Evolutionary conservation across 108 stramenopile genomes (phyloP).

Genomic region (Nitzschia palea): DNA sequence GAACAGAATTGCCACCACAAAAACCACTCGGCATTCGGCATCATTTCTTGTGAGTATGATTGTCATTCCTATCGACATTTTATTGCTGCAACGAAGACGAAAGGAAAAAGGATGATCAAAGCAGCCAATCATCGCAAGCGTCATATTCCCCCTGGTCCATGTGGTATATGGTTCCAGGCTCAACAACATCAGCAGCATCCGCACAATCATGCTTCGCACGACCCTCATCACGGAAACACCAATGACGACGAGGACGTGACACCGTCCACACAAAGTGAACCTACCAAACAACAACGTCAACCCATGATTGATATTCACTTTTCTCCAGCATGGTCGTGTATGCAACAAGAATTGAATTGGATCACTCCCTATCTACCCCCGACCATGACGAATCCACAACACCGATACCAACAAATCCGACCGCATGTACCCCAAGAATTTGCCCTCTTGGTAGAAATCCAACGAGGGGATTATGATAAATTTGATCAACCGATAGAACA

Average conservation of each 20-base stretch:
- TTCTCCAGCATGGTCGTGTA: slow-evolving; percentile 40
- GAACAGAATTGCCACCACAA: no score
- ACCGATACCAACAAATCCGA: slow-evolving; percentile 29
- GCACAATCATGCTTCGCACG: neutral
- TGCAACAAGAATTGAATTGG: slow-evolving; percentile 34
- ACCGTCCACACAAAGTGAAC: slow-evolving; percentile 3
- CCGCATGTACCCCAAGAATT: slow-evolving; percentile 22
- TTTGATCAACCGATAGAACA: neutral
- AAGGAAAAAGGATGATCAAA: slow-evolving; percentile 36
- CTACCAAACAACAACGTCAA: neutral
- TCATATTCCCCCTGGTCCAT: slow-evolving; percentile 46
- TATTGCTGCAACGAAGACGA: no score
- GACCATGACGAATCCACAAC: neutral
- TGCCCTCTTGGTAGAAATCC: slow-evolving; percentile 27
- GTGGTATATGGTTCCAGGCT: slow-evolving; percentile 45
- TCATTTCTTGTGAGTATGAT: no score
- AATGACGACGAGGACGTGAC: neutral
- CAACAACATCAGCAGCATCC: slow-evolving; percentile 16
- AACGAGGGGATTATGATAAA: slow-evolving; percentile 17
- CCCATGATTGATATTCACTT: slow-evolving; percentile 5
- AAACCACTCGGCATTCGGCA: no score
- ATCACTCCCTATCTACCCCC: slow-evolving; percentile 37
- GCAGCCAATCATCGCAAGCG: slow-evolving; percentile 46
- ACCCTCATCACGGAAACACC: neutral
- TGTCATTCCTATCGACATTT: no score